Base-by-base conservation (phyloP, 306 rosid species). In the Casuarina equisetifolia region DNA sequence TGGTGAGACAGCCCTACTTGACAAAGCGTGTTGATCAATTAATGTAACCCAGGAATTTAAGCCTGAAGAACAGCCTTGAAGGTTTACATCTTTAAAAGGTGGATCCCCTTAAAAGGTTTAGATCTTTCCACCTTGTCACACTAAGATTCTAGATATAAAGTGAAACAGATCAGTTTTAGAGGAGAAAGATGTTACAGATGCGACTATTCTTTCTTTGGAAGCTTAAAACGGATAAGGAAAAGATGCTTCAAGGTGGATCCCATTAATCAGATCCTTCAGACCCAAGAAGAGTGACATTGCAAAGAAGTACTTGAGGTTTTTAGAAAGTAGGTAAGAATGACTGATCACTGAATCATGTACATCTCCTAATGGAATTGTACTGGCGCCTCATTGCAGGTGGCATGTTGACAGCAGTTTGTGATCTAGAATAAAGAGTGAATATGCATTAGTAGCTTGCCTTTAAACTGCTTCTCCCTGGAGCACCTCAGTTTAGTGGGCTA, bases 311-410 rank as follows among this genome's bases (percentile, higher is more conserved):
- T 51, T 15, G 55, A 51, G 6, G 4, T 10, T 17, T 2, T 51
- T 12, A 51, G 55, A 15, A 15, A 51, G 55, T 3, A 51, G 55
- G 55, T 51, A 51, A 12, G 15, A 51, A 51, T 6, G 3, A 63
- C 46, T 63, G 69, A 63, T 46, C 63, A 63, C 45, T 63, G 25
- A 38, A 63, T 45, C 69, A 63, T 16, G 6, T 58, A 36, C 64
- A 25, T 13, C 25, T 63, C 25, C 69, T 63, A 5, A 38, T 15
- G 46, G 69, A 63, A 63, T 63, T 63, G n/a, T 45, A 5, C 69
- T 36, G 8, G 69, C 69, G 38, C 8, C 15, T 63, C 69, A 11
- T 5, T 63, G 42, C 69, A 63, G 6, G 46, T 63, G 46, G 45
- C 25, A 36, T 13, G 45, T 63, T 38, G 45, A 44, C 25, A 36